A percentile compares a stretch with the other conserved stretches of the same genome.
Conservation (phyloP, 257 asterid genomes). For the Fraxinus cuspidata region DNA sequence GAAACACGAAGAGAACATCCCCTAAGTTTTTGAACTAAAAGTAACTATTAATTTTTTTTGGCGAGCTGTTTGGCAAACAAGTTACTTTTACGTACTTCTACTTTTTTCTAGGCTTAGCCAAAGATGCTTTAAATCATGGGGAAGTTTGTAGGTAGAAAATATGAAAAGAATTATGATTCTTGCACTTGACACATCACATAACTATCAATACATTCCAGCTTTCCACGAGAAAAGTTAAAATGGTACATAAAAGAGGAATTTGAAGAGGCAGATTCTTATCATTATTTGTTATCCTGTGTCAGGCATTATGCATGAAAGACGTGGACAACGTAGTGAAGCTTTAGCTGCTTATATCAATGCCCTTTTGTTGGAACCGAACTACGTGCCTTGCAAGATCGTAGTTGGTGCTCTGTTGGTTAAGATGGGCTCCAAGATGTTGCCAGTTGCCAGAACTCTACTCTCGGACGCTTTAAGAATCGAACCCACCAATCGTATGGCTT, state of each 20-base stretch:
- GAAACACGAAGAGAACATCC: no score
- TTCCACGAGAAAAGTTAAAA: background rate
- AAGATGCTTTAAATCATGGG: background rate
- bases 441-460: conserved; percentile 76
- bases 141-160: conserved; percentile 3
- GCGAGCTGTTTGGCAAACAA: background rate
- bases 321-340: conserved; percentile 60
- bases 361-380: conserved; percentile 72
- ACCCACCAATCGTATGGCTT: conserved; percentile 82
- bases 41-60: no score
- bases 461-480: conserved; percentile 88
- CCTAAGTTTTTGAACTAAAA: background rate
- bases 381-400: conserved; percentile 80
- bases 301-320: conserved; percentile 78
- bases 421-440: conserved; percentile 72
- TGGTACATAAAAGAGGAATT: background rate
- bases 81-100: background rate
- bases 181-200: background rate
- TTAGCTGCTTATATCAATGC: conserved; percentile 66
- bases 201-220: background rate
- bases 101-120: background rate
- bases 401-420: conserved; percentile 58
- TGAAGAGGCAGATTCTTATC: conserved; percentile 6
- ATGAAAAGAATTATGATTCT: background rate
- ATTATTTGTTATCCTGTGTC: conserved; percentile 20